Percentiles rank a stretch among this genome's conserved stretches.
Conservation (phyloP, 2,329 filamentous ascomycete species). For the Clarireedia hainanense region DNA sequence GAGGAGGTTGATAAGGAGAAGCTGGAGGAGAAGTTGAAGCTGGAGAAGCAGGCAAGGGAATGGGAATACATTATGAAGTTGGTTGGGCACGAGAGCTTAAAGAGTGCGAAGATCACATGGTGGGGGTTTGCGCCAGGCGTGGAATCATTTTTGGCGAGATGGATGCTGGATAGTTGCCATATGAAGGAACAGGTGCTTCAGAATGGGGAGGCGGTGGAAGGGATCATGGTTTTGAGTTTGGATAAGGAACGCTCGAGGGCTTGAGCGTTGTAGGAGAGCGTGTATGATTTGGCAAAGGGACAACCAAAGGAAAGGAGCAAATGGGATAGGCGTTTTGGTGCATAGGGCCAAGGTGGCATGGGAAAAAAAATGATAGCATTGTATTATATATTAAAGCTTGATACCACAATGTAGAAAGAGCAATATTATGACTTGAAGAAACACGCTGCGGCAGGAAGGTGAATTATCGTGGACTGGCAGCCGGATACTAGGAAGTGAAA, state of each 20-base stretch:
- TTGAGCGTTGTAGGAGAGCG: too few species aligned
- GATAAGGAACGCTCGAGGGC: not conserved
- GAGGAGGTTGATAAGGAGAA: not conserved
- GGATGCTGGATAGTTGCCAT: constrained; percentile 21
- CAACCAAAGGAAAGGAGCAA: too few species aligned
- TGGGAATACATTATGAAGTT: constrained; percentile 19
- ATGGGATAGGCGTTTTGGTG: too few species aligned
- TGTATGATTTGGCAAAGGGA: too few species aligned
- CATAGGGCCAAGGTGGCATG: too few species aligned
- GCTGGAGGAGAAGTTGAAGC: not conserved
- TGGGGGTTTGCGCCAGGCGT: constrained; percentile 19
- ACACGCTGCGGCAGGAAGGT: too few species aligned
- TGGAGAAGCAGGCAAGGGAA: constrained; percentile 13
- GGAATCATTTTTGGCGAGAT: constrained; percentile 17
- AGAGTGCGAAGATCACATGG: constrained; percentile 17
- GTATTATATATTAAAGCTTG: too few species aligned
- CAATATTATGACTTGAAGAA: too few species aligned
- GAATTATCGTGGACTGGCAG: too few species aligned
- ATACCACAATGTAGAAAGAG: too few species aligned
- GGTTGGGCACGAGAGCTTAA: constrained; percentile 11
- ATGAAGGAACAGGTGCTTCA: constrained; percentile 22
- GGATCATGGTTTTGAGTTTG: constrained; percentile 7
- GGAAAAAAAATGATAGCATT: too few species aligned
- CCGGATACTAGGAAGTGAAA: too few species aligned
- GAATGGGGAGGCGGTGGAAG: constrained; percentile 16